A percentile compares a stretch with the other conserved stretches of the same genome.
These are phyloP conservation scores for Psophocarpus tetragonolobus DNA, from an alignment of 306 rosid species.

Conservation along the genomic window DNA sequence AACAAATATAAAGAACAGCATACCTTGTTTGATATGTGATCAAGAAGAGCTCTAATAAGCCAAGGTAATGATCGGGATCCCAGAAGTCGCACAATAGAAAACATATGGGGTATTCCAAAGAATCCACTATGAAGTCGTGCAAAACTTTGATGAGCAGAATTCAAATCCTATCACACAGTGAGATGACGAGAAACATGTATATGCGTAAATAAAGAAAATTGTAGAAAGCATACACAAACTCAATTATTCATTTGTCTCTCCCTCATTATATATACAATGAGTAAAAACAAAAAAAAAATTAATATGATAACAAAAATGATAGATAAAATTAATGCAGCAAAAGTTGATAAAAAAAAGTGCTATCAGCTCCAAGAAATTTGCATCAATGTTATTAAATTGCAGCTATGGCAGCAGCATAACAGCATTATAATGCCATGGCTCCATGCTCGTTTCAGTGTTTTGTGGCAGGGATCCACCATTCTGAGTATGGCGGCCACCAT, in stretches of 20 bases:
- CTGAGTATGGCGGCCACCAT: too few species aligned
- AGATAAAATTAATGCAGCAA: neutral
- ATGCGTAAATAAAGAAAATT: neutral
- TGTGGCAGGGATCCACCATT: too few species aligned
- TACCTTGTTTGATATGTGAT: constrained; percentile 97
- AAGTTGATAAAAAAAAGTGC: neutral
- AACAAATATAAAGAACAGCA: constrained; percentile 25
- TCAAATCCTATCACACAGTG: constrained; percentile 64
- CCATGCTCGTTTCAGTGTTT: too few species aligned
- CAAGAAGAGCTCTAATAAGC: constrained; percentile 95
- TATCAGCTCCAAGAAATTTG: neutral
- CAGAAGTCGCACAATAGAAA: constrained; percentile 74
- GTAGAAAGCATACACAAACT: neutral
- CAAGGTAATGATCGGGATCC: constrained; percentile 98
- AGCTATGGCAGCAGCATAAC: too few species aligned
- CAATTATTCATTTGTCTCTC: constrained; percentile 9
- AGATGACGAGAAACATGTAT: constrained; percentile 12
- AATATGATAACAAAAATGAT: neutral
- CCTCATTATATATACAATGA: neutral
- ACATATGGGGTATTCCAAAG: constrained; percentile 95
- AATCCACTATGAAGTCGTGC: constrained; percentile 95
- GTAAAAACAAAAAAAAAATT: neutral
- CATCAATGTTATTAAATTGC: too few species aligned
- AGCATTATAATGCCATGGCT: too few species aligned
- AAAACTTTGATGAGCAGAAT: constrained; percentile 97